These are phyloP conservation scores for Termitomyces sp. DNA, from an alignment of 768 basidiomycete species.

Conservation along the genomic window DNA sequence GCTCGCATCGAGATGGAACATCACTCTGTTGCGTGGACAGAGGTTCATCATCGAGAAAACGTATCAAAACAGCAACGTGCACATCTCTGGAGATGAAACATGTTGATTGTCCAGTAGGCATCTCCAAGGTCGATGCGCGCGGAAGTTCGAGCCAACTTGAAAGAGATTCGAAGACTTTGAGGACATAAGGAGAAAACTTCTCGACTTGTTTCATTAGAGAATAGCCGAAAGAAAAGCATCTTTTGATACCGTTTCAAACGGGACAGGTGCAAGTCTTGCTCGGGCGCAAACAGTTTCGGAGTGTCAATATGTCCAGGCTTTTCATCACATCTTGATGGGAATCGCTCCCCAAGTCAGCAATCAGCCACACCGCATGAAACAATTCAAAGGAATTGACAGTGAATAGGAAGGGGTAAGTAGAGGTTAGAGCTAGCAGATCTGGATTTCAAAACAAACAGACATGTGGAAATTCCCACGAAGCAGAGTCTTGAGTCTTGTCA, in stretches of 20 bases:
- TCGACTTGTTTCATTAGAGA: background rate
- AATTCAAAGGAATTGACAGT: background rate
- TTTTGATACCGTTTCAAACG: background rate
- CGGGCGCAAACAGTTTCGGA: background rate
- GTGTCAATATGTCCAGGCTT: background rate
- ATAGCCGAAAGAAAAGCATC: background rate
- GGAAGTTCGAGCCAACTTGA: background rate
- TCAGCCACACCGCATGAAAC: background rate
- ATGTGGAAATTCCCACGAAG: background rate
- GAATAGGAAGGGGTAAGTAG: too few relatives aligned
- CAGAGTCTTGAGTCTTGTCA: too few relatives aligned
- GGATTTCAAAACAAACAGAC: background rate
- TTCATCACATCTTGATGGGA: constrained; percentile 4
- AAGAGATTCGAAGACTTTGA: background rate
- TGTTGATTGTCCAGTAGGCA: background rate
- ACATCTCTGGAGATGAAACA: background rate
- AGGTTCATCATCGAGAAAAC: background rate
- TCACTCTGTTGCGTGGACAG: background rate
- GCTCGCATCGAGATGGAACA: background rate
- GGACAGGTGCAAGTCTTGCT: background rate
- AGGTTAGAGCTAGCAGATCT: background rate
- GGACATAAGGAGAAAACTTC: background rate
- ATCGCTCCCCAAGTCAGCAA: background rate
- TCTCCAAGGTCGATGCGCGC: background rate
- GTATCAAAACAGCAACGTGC: background rate